Evolutionary conservation across 2,329 filamentous ascomycete genomes (phyloP).

Genomic region (Leptographium wingfieldii): DNA sequence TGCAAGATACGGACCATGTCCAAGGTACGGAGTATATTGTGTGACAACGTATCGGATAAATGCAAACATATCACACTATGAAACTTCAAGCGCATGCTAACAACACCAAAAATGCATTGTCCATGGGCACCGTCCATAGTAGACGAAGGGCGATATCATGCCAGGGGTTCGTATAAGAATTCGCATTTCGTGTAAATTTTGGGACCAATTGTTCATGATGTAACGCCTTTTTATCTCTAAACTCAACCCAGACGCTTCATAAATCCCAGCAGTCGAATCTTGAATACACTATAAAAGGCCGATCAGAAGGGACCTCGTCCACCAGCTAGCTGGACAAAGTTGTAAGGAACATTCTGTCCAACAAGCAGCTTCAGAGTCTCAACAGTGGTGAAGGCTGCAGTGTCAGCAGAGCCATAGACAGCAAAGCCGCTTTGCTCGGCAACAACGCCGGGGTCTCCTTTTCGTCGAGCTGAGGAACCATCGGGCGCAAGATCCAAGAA

Average conservation of each 20-base stretch:
- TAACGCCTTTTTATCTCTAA: neutral
- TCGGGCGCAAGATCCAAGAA: slow-evolving; percentile 65
- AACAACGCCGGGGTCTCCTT: slow-evolving; percentile 53
- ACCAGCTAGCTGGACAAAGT: slow-evolving; percentile 66
- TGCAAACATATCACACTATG: neutral
- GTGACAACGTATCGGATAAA: neutral
- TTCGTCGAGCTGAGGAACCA: slow-evolving; percentile 33
- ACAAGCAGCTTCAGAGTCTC: slow-evolving; percentile 68
- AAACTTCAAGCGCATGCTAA: neutral
- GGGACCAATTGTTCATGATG: neutral
- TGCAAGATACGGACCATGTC: neutral
- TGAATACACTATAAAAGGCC: neutral
- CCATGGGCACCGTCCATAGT: neutral
- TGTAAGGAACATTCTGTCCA: slow-evolving; percentile 78
- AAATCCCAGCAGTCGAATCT: neutral
- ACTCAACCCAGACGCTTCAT: neutral
- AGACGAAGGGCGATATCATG: neutral
- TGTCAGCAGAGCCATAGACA: slow-evolving; percentile 66
- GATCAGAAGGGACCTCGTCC: slow-evolving; percentile 35
- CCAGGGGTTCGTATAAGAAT: neutral
- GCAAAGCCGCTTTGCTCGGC: slow-evolving; percentile 67
- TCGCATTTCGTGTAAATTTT: neutral
- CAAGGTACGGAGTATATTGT: neutral
- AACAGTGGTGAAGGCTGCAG: slow-evolving; percentile 73
- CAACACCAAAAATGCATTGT: neutral